These are phyloP conservation scores for Aspergillus bombycis DNA, from an alignment of 2,329 filamentous ascomycete genomes.

Conservation along the genomic window DNA sequence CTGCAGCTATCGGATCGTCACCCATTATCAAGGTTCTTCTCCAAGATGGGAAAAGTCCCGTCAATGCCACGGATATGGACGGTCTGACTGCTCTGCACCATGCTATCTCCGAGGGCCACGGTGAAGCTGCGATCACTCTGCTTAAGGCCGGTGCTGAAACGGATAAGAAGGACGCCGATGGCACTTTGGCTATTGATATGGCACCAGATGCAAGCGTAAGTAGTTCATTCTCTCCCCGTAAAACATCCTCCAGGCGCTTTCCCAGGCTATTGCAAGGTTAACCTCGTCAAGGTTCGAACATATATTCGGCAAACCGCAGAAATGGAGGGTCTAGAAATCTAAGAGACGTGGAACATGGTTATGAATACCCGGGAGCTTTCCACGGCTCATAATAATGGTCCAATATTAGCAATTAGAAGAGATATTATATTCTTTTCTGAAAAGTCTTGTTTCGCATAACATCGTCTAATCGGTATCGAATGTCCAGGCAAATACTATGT, in stretches of 20 bases:
- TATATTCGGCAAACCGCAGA: constrained; percentile 80
- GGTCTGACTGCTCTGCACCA: constrained; percentile 92
- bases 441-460: constrained; percentile 17
- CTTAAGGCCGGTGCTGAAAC: constrained; percentile 83
- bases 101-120: constrained; percentile 60
- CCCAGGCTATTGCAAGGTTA: constrained; percentile 4
- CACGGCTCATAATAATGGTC: not conserved
- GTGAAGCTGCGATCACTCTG: constrained; percentile 80
- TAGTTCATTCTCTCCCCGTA: constrained; percentile 16
- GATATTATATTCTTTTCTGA: constrained; percentile 4
- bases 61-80: constrained; percentile 80
- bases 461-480: constrained; percentile 14
- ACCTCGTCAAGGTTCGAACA: constrained; percentile 61
- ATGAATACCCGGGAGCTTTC: not conserved
- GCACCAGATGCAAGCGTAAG: constrained; percentile 82
- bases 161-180: constrained; percentile 74
- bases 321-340: constrained; percentile 74
- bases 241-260: not conserved
- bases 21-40: constrained; percentile 83
- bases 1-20: constrained; percentile 85
- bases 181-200: constrained; percentile 73
- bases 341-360: not conserved
- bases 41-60: constrained; percentile 71
- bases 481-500: constrained; percentile 9
- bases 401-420: constrained; percentile 5